Base-by-base conservation (phyloP, 768 basidiomycete genomes). In the Russula vinacea region DNA sequence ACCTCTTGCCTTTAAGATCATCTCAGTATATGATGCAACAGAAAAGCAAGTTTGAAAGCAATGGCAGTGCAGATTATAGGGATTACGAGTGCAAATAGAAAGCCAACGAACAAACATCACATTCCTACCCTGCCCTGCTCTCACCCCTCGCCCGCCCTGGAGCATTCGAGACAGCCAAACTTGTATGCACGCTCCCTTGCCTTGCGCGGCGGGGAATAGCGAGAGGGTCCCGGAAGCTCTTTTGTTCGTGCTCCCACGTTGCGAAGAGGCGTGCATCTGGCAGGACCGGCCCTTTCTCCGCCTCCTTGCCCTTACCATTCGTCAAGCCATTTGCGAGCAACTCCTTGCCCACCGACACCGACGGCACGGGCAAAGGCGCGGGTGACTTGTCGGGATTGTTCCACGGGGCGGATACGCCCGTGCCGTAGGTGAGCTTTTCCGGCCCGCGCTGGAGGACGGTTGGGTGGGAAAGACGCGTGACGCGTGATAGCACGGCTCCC, bases 391-490 rank as follows among this genome's bases (percentile, higher is more conserved):
- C 77, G 8, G 79, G 74, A 56, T 81, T 81, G 57, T 81, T 81
- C 80, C 80, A 82, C 0, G 81, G 77, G 17, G 80, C 81, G 11
- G 71, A 72, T 19, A 76, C 62, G 6, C 78, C 75, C 0, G 74
- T 62, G 2, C 80, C 80, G 49, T 81, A 81, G 39, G 71, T 68
- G 1, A 81, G 73, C 62, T 75, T 80, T 56, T 79, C 70, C 4
- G 65, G 58, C 29, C 73, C 83, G 17, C 87, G 82, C 53, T 80
- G 76, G 40, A 91, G 78, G 1, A 84, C 79, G 0, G 85, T 81
- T 3, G 90, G 90, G 69, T 90, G 88, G 0, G 78, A 74, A 17
- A 92, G 78, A 5, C 85, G 83, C 10, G 81, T 84, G 13, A 85
- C 84, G 22, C 90, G 83, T 11, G 79, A 74, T 52, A 83, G 72